These are phyloP conservation scores for Paulownia fortunei DNA, from an alignment of 257 asterid species.

Conservation along the genomic window DNA sequence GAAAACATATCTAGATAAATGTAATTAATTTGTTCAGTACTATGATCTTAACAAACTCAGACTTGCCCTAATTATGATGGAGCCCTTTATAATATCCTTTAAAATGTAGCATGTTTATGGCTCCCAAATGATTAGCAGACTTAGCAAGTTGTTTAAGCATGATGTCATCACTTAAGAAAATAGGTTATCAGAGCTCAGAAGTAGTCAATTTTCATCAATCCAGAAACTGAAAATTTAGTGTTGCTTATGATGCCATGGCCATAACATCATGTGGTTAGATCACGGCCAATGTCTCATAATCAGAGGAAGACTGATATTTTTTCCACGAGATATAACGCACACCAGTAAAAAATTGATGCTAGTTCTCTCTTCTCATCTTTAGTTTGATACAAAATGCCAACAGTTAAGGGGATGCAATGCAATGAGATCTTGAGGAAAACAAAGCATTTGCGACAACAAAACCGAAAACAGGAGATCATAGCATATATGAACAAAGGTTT, in stretches of 20 bases:
- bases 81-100: not conserved
- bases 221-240: not conserved
- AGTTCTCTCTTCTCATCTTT: constrained; percentile 6
- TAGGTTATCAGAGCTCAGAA: not conserved
- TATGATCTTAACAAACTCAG: not conserved
- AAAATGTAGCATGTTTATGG: constrained; percentile 1
- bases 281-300: not conserved
- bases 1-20: not conserved
- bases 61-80: not conserved
- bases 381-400: constrained; percentile 5
- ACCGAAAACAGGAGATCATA: not conserved
- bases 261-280: not conserved
- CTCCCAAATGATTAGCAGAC: not conserved
- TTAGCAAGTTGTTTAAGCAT: not conserved
- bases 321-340: not conserved
- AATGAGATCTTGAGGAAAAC: constrained; percentile 1
- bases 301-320: not conserved
- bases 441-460: not conserved
- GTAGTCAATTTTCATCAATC: not conserved
- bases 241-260: constrained; percentile 16
- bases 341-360: not conserved
- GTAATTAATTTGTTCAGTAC: not conserved
- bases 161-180: not conserved
- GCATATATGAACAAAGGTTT: not conserved
- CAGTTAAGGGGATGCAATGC: constrained; percentile 11